Evolutionary conservation across 2,329 filamentous ascomycete species (phyloP).

Genomic region (Catunica adiposa): DNA sequence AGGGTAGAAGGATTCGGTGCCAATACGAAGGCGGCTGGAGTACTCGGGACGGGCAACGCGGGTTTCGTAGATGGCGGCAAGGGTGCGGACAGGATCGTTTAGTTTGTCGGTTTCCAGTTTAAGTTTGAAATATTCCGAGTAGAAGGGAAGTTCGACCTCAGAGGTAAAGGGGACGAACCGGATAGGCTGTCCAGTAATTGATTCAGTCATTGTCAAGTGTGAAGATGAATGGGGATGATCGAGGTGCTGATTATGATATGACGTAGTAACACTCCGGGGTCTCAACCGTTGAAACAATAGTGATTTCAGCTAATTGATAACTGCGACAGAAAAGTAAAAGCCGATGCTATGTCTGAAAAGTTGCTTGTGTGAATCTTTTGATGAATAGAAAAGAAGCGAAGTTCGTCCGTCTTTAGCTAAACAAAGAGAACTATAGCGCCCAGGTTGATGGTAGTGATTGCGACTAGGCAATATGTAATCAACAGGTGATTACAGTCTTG

Average conservation of each 20-base stretch:
- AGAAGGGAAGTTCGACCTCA: constrained; percentile 91
- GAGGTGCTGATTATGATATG: neutral
- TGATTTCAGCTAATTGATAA: too few species aligned
- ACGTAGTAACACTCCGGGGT: too few species aligned
- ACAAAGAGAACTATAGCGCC: too few species aligned
- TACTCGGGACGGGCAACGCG: constrained; percentile 55
- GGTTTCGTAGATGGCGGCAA: constrained; percentile 81
- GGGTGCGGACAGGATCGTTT: constrained; percentile 74
- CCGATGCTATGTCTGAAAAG: too few species aligned
- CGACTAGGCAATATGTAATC: too few species aligned
- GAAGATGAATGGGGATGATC: neutral
- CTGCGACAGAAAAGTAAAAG: too few species aligned
- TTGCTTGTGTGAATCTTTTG: too few species aligned
- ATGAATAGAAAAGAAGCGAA: too few species aligned
- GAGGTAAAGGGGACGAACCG: constrained; percentile 81
- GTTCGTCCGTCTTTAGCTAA: too few species aligned
- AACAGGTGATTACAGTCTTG: too few species aligned
- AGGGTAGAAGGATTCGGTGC: constrained; percentile 62
- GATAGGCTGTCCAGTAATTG: constrained; percentile 21
- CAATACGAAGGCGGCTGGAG: constrained; percentile 78
- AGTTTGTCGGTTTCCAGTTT: constrained; percentile 98
- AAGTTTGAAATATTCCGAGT: constrained; percentile 73
- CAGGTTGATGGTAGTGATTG: too few species aligned
- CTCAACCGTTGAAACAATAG: too few species aligned
- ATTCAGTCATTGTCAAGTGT: constrained; percentile 10